Conservation (phyloP, 306 rosid genomes). For the Malus orientalis region DNA sequence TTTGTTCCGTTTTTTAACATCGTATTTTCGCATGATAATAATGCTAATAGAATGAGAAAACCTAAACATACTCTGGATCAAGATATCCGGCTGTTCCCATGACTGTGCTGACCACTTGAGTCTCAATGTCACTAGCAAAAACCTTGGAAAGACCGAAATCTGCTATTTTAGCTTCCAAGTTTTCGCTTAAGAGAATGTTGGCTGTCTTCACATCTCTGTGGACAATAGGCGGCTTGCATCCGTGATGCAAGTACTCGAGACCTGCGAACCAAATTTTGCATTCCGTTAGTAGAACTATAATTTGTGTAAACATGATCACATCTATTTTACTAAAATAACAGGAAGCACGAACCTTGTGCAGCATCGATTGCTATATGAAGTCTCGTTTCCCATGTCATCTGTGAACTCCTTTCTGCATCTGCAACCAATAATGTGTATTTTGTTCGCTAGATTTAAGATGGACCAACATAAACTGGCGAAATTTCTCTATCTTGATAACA, state of each 20-base stretch:
- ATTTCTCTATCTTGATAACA: background rate
- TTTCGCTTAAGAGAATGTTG: slow-evolving; percentile 54
- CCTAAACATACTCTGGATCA: slow-evolving; percentile 51
- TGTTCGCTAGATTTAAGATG: background rate
- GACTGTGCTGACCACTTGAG: slow-evolving; percentile 11
- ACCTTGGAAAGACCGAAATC: slow-evolving; percentile 64
- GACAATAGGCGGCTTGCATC: slow-evolving; percentile 60
- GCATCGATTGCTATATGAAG: slow-evolving; percentile 62
- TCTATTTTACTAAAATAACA: background rate
- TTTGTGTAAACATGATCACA: background rate
- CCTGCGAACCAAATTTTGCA: slow-evolving; percentile 29
- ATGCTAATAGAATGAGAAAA: background rate
- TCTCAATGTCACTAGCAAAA: slow-evolving; percentile 28
- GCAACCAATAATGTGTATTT: slow-evolving; percentile 22
- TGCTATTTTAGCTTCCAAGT: slow-evolving; percentile 61
- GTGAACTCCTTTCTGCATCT: slow-evolving; percentile 26
- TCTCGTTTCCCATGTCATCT: slow-evolving; percentile 53
- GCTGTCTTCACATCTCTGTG: slow-evolving; percentile 70
- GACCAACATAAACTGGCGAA: too few relatives aligned
- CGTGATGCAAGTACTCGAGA: slow-evolving; percentile 63
- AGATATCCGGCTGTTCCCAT: slow-evolving; percentile 73
- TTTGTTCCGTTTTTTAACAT: background rate
- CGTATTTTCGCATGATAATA: background rate
- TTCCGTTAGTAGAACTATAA: background rate
- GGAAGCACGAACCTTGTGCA: slow-evolving; percentile 41